phyloP scores from a whole-genome alignment of 2,329 filamentous ascomycete genomes.

The Phialemonium atrogriseum region DNA sequence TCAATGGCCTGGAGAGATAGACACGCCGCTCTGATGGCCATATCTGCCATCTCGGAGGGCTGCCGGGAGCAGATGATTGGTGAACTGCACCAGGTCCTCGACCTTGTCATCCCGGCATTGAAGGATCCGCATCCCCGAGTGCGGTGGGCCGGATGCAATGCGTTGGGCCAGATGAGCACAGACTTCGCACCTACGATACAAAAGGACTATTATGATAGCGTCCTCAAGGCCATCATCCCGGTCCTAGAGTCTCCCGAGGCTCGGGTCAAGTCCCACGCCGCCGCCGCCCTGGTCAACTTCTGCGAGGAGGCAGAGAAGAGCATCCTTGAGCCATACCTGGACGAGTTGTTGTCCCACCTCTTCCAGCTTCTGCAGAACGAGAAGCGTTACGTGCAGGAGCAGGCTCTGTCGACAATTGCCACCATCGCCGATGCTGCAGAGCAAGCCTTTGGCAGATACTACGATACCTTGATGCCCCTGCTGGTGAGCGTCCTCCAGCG shows the following conservation, averaged over 20 bases:
- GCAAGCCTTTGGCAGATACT: slow-evolving; percentile 89
- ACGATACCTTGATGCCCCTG: slow-evolving; percentile 90
- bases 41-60: slow-evolving; percentile 95
- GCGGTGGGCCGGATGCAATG: slow-evolving; percentile 95
- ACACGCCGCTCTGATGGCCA: slow-evolving; percentile 96
- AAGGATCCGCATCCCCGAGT: slow-evolving; percentile 88
- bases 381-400: slow-evolving; percentile 95
- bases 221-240: slow-evolving; percentile 85
- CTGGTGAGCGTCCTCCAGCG: slow-evolving; percentile 82
- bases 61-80: slow-evolving; percentile 93
- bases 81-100: slow-evolving; percentile 87
- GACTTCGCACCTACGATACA: slow-evolving; percentile 99
- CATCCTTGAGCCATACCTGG: slow-evolving; percentile 86
- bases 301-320: slow-evolving; percentile 95
- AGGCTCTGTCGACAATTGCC: slow-evolving; percentile 93
- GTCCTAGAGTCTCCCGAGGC: slow-evolving; percentile 85
- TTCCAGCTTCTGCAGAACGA: slow-evolving; percentile 83
- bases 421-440: slow-evolving; percentile 98
- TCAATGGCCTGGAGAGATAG: slow-evolving; percentile 91
- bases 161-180: slow-evolving; percentile 98
- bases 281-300: slow-evolving; percentile 97
- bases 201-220: slow-evolving; percentile 81
- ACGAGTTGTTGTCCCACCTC: slow-evolving; percentile 74
- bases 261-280: slow-evolving; percentile 92
- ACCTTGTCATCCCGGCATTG: slow-evolving; percentile 87